Base-by-base conservation (phyloP, 306 rosid genomes). In the Cucurbita argyrosperma region DNA sequence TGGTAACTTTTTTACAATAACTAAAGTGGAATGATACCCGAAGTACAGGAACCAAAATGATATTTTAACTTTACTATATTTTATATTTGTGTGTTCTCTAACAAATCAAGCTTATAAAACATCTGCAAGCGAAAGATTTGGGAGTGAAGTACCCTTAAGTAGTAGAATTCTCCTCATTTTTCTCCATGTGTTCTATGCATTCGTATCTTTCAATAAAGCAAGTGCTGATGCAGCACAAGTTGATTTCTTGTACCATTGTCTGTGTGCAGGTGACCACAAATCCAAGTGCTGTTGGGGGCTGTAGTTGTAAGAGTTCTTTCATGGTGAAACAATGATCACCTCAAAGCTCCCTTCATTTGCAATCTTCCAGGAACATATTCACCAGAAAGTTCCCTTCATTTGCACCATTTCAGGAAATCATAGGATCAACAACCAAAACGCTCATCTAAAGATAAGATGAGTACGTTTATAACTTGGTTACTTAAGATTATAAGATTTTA, bases 211-310 rank as follows among this genome's bases (percentile, higher is more conserved):
- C 46, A 61, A 37, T 13, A 7, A 8, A 62, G 39, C 49, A 7
- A 15, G 49, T 38, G 49, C 3, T 58, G 3, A 30, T 14, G 6
- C 12, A 38, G 49, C 69, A 15, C 26, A 62, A 39, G 47, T 16
- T 68, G 11, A 30, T 37, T 72, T 79, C 70, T 71, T 83, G 80
- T 79, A 78, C 76, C 71, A 71, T 67, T 45, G 43, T 49, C 45
- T 40, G 14, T 50, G 18, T 77, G 74, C 82, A 90, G 98, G 98
- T 90, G 74, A 86, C 89, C 1, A 88, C 87, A 72, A 93, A 90
- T 86, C 98, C 98, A 62, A 93, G 98, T 76, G 98, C 96, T 19
- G 96, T 90, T 39, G 96, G 96, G 7, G 98, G 96, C 55, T 93
- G 98, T 81, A 90, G 96, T 76, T 93, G 98, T 79, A 88, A 90